Base-by-base conservation (phyloP, 2,329 filamentous ascomycete species). In the Curvularia lunata region DNA sequence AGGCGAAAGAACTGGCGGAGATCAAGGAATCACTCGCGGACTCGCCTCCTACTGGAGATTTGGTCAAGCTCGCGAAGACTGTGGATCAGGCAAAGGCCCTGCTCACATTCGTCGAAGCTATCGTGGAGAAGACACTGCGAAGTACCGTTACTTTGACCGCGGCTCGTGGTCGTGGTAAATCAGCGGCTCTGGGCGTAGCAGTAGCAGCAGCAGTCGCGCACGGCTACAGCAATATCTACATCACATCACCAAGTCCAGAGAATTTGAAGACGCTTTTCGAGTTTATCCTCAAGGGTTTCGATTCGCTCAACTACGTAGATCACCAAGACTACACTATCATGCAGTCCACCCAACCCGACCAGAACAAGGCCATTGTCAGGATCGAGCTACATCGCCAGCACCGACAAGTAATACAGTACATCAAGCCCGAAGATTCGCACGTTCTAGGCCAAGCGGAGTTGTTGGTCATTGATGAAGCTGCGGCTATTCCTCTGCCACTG, bases 171-270 rank as follows among this genome's bases (percentile, higher is more conserved):
- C 89, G 95, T 70, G 95, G 95, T 79, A 99, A 99, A 80, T 99
- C 95, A 19, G 96, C 95, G 18, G 95, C 95, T 25, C 85, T 99
- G 70, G 95, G 95, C 79, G 89, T 99, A 50, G 92, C 95, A 3
- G 90, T 99, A 42, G 95, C 95, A 3, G 92, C 95, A 2, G 96
- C 96, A 1, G 86, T 99, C 43, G 94, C 95, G 1, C 91, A 98
- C 74, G 95, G 95, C 25, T 99, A 99, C 79, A 97, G 92, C 82
- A 99, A 99, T 77, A 97, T 99, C 70, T 99, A 99, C 79, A 97
- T 99, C 74, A 99, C 95, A 1, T 98, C 94, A 1, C 94, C 94
- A 0, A 97, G 92, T 60, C 95, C 95, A 0, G 96, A 99, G 79
- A 99, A 99, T 79, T 83, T 99, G 83, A 99, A 98, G 81, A 99